Conservation (phyloP, 352 stramenopile species). For the Globisporangium camurandrum region DNA sequence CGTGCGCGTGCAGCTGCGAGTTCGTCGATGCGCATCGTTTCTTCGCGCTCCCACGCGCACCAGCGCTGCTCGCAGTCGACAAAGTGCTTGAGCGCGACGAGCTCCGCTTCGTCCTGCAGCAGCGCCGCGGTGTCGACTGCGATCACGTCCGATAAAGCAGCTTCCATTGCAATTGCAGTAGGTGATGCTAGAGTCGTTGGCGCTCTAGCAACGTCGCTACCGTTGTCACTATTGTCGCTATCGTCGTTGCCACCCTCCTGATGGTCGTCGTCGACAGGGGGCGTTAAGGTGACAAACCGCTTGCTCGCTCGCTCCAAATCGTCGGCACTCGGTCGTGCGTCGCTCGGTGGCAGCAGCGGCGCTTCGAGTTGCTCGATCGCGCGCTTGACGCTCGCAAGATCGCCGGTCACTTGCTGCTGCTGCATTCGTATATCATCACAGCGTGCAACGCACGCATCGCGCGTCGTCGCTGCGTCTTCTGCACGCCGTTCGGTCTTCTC, state of each 20-base stretch:
- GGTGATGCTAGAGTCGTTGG: conserved; percentile 2
- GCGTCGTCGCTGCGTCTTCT: conserved; percentile 36
- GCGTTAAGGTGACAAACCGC: conserved; percentile 23
- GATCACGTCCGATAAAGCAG: conserved; percentile 4
- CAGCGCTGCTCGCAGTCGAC: conserved; percentile 37
- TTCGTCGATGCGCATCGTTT: conserved; percentile 31
- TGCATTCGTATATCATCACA: conserved; percentile 25
- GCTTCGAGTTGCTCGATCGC: conserved; percentile 25
- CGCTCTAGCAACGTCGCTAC: not conserved
- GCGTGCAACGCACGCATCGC: conserved; percentile 22
- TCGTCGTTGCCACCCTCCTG: conserved; percentile 4
- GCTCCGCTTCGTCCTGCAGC: conserved; percentile 38
- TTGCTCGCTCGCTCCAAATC: conserved; percentile 28
- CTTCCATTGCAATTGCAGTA: conserved; percentile 2
- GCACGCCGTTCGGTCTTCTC: conserved; percentile 52
- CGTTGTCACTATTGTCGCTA: not conserved
- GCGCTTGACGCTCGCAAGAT: conserved; percentile 20
- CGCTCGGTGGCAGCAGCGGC: conserved; percentile 13
- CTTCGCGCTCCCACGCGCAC: conserved; percentile 37
- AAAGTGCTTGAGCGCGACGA: conserved; percentile 31
- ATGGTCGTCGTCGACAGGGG: conserved; percentile 16
- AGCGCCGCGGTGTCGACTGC: conserved; percentile 11
- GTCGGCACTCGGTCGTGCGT: conserved; percentile 26
- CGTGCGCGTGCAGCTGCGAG: conserved; percentile 22
- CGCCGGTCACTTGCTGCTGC: conserved; percentile 21